Conservation (phyloP, 1,284 basidiomycete species). For the Sporisorium exsertum region DNA sequence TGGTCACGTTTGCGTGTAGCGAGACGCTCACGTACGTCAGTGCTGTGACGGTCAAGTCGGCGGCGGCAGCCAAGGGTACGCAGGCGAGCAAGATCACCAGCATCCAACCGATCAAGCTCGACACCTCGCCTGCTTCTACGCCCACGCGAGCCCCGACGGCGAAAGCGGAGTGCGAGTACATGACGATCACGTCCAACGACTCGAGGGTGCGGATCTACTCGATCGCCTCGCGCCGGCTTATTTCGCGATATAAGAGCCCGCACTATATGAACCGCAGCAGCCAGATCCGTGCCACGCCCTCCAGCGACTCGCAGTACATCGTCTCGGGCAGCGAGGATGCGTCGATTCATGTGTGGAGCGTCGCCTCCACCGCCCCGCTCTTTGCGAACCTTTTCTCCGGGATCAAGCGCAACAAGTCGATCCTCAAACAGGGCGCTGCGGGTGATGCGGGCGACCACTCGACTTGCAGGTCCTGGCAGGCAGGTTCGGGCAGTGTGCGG, state of each 20-base stretch:
- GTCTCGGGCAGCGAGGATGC: slow-evolving; percentile 69
- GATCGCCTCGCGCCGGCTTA: slow-evolving; percentile 53
- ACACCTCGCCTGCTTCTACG: slow-evolving; percentile 12
- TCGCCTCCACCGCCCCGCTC: slow-evolving; percentile 21
- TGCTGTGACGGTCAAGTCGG: slow-evolving; percentile 63
- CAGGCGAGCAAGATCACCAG: slow-evolving; percentile 70
- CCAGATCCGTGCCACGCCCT: slow-evolving; percentile 67
- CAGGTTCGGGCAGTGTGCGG: slow-evolving; percentile 44
- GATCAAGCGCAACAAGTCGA: slow-evolving; percentile 34
- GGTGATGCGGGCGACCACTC: slow-evolving; percentile 20
- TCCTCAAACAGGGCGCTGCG: background rate
- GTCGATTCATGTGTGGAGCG: slow-evolving; percentile 64
- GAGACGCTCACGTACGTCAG: slow-evolving; percentile 60
- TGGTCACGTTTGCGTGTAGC: slow-evolving; percentile 64
- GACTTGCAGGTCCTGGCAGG: slow-evolving; percentile 46
- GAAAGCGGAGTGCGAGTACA: slow-evolving; percentile 44
- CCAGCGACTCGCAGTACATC: slow-evolving; percentile 65
- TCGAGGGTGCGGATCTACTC: slow-evolving; percentile 69
- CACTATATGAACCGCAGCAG: slow-evolving; percentile 58
- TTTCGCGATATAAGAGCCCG: slow-evolving; percentile 55
- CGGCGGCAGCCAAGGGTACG: slow-evolving; percentile 63
- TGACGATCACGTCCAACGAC: slow-evolving; percentile 70
- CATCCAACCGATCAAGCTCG: slow-evolving; percentile 58
- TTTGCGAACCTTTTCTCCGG: slow-evolving; percentile 14
- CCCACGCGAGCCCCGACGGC: background rate